Evolutionary conservation across 1,139 yeast genomes (phyloP).

Genomic region (Candida sp.): DNA sequence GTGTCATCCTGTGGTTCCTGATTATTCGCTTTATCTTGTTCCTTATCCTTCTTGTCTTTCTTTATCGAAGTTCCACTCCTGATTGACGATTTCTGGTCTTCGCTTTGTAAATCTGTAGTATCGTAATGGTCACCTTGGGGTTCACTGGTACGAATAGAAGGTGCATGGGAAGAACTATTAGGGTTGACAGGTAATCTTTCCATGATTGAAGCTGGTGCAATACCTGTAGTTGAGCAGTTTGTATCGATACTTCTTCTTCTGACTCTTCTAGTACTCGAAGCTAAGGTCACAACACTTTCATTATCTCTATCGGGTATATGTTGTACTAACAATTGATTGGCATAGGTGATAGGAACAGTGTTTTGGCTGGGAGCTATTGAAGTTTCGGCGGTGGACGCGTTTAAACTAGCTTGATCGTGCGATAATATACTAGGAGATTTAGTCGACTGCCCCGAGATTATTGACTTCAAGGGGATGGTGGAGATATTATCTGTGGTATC

Average conservation of each 20-base stretch:
- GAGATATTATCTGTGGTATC: slow-evolving; percentile 31
- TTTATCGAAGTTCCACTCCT: not conserved
- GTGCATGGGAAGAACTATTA: slow-evolving; percentile 24
- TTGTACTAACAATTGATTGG: slow-evolving; percentile 9
- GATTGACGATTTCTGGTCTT: slow-evolving; percentile 9
- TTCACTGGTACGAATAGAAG: slow-evolving; percentile 19
- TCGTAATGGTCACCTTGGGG: slow-evolving; percentile 16
- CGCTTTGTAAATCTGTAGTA: slow-evolving; percentile 14
- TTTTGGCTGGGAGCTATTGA: slow-evolving; percentile 31
- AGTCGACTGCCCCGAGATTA: slow-evolving; percentile 47
- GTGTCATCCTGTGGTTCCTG: not conserved
- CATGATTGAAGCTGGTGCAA: slow-evolving; percentile 63
- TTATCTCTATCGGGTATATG: slow-evolving; percentile 37
- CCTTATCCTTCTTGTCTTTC: not conserved
- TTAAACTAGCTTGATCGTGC: slow-evolving; percentile 33
- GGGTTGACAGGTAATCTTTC: slow-evolving; percentile 44
- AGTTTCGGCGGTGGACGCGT: slow-evolving; percentile 52
- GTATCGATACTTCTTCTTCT: slow-evolving; percentile 55
- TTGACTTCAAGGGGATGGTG: slow-evolving; percentile 51
- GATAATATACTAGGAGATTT: slow-evolving; percentile 38
- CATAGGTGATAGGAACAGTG: slow-evolving; percentile 6
- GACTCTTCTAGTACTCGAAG: slow-evolving; percentile 47
- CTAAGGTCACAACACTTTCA: slow-evolving; percentile 53
- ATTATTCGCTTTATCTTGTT: not conserved
- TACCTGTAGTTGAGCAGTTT: slow-evolving; percentile 57